A percentile compares a stretch with the other conserved stretches of the same genome.
Conservation (phyloP, 805 yeast species). For the Wickerhamiella azyma region DNA sequence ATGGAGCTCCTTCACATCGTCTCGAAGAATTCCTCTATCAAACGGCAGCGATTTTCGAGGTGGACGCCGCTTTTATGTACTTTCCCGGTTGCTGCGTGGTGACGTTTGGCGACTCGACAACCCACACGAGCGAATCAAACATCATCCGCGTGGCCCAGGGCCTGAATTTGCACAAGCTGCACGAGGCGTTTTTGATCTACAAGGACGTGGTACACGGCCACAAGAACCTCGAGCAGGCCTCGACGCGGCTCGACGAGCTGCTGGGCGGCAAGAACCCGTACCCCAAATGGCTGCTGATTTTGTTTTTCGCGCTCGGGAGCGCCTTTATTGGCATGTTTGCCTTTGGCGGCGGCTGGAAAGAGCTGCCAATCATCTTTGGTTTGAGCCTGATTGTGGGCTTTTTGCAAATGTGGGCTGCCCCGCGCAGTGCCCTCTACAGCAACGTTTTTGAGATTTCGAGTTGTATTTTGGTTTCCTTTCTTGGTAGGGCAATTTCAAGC, state of each 20-base stretch:
- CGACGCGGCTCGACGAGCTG: constrained; percentile 52
- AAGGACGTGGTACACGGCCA: constrained; percentile 84
- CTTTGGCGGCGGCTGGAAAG: constrained; percentile 82
- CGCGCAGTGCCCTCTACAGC: constrained; percentile 66
- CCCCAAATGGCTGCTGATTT: constrained; percentile 63
- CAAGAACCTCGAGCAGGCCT: constrained; percentile 79
- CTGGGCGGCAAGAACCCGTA: constrained; percentile 47
- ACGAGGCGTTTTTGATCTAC: constrained; percentile 70
- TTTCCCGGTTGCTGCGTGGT: constrained; percentile 92
- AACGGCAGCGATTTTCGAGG: constrained; percentile 84
- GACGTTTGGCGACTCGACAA: constrained; percentile 84
- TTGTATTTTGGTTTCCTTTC: constrained; percentile 76
- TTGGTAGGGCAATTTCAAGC: constrained; percentile 83
- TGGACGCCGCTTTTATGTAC: constrained; percentile 84
- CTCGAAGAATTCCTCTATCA: constrained; percentile 83
- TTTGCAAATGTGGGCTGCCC: constrained; percentile 66
- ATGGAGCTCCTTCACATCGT: constrained; percentile 94
- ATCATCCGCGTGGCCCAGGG: constrained; percentile 82
- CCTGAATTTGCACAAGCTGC: constrained; percentile 62
- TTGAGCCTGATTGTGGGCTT: constrained; percentile 74
- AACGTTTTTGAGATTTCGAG: constrained; percentile 87
- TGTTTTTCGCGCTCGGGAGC: constrained; percentile 69
- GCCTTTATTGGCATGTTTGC: constrained; percentile 78
- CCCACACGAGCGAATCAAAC: constrained; percentile 90
- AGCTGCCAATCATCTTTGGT: constrained; percentile 69